A percentile compares a stretch with the other conserved stretches of the same genome.
These are phyloP conservation scores for Cryptosporidium parvum DNA, from an alignment of 169 alveolate genomes.

Conservation along the genomic window DNA sequence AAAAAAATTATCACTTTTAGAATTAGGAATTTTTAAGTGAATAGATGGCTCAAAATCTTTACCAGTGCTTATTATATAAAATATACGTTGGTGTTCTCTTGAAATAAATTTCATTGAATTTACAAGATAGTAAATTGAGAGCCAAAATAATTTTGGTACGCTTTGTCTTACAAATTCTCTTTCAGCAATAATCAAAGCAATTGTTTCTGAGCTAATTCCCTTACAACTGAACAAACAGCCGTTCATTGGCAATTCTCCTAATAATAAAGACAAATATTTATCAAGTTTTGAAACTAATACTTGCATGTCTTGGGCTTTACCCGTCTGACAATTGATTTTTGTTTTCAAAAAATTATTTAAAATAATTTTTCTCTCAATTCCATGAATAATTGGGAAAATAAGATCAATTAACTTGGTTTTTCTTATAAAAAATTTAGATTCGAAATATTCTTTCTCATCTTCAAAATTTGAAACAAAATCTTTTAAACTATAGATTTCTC, in stretches of 20 bases:
- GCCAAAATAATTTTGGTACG: conserved; percentile 58
- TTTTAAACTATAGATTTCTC: neutral
- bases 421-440: conserved; percentile 5
- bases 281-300: conserved; percentile 9
- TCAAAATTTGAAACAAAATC: conserved; percentile 5
- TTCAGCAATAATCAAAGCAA: neutral
- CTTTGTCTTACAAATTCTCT: conserved; percentile 5
- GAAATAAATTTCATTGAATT: conserved; percentile 45
- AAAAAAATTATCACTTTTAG: neutral
- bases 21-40: neutral
- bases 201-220: neutral
- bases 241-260: neutral
- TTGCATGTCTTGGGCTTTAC: neutral
- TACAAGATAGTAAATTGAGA: conserved; percentile 11
- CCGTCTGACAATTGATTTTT: neutral
- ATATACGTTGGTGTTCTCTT: conserved; percentile 18
- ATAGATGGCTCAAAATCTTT: conserved; percentile 25
- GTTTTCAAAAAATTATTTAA: neutral
- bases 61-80: conserved; percentile 29
- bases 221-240: neutral
- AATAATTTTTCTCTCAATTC: conserved; percentile 12
- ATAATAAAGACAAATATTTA: conserved; percentile 2
- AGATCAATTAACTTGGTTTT: conserved; percentile 5
- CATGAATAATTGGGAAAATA: conserved; percentile 4
- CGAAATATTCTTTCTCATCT: conserved; percentile 23